phyloP scores from a whole-genome alignment of 345 rosid species.

The Eucalyptus rudis region DNA sequence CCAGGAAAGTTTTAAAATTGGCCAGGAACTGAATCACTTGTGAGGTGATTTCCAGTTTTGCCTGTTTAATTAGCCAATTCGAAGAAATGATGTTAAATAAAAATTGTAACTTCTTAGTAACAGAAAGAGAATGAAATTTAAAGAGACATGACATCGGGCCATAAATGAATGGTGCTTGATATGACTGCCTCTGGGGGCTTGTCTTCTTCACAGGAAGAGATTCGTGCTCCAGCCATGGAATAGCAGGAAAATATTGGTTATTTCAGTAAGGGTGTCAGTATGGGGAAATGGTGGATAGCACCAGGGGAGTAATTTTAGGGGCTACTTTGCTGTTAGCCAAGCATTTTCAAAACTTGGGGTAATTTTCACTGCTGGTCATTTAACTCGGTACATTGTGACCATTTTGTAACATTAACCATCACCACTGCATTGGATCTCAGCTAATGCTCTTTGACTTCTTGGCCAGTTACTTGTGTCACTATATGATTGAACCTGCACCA shows the following conservation, averaged over 20 bases:
- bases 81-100: not conserved
- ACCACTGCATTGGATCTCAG: not conserved
- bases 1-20: not conserved
- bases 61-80: not conserved
- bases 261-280: not conserved
- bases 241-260: not conserved
- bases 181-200: not conserved
- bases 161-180: not conserved
- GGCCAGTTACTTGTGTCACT: not conserved
- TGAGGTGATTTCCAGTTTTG: not conserved
- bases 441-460: not conserved
- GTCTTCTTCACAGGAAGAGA: not conserved
- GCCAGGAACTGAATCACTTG: not conserved
- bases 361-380: not conserved
- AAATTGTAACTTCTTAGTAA: not conserved
- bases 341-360: not conserved
- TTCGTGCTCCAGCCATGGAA: not conserved
- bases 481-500: not conserved
- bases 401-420: not conserved
- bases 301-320: not conserved
- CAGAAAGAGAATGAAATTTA: not conserved
- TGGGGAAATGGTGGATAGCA: not conserved
- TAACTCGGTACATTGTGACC: not conserved
- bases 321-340: not conserved
- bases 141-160: not conserved